phyloP scores from a whole-genome alignment of 2,329 filamentous ascomycete genomes.

The Fusarium sacchari region DNA sequence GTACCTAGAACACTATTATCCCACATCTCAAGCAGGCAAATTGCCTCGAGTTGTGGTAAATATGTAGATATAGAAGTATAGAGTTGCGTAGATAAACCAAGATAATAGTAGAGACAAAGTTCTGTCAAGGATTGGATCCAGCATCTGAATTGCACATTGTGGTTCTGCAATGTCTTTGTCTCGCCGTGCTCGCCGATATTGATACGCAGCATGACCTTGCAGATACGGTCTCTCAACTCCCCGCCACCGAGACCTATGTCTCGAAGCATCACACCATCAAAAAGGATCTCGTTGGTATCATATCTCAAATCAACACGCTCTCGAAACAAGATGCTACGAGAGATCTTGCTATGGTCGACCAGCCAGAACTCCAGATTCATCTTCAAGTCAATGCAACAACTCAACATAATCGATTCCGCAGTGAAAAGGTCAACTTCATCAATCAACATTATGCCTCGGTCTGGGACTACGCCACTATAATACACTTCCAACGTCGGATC shows the following conservation, averaged over 20 bases:
- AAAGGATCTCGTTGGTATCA: background rate
- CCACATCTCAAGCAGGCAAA: too few species aligned
- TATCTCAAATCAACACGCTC: background rate
- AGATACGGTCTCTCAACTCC: background rate
- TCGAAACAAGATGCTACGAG: fast-evolving
- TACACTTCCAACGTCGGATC: background rate
- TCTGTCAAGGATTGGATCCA: fast-evolving
- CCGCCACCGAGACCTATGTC: background rate
- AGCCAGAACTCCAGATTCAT: background rate
- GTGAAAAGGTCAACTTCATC: background rate
- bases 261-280: background rate
- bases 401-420: fast-evolving
- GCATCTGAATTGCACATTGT: background rate
- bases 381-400: fast-evolving
- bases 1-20: too few species aligned
- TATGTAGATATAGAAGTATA: background rate
- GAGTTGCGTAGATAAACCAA: too few species aligned
- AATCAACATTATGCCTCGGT: background rate
- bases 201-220: background rate
- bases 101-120: fast-evolving
- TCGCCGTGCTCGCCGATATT: background rate
- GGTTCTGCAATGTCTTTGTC: background rate
- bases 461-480: background rate
- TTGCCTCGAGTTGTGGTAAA: background rate
- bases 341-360: background rate